Conservation (phyloP, 2,329 filamentous ascomycete genomes). For the Alternaria arbusti region DNA sequence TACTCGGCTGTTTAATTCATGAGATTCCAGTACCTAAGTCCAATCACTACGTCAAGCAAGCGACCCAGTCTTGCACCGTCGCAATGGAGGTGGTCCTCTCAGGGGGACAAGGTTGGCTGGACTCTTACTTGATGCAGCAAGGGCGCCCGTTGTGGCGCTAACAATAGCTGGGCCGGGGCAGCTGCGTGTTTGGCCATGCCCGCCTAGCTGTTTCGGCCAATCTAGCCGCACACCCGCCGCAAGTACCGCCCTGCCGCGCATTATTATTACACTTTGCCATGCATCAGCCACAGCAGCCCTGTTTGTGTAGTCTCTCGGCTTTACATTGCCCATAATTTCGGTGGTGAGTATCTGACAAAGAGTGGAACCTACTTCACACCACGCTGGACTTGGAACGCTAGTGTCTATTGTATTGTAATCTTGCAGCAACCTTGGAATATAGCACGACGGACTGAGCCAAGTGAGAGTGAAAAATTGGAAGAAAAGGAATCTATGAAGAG, state of each 20-base stretch:
- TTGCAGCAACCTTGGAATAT: not conserved
- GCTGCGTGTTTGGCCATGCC: not conserved
- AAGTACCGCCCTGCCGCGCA: not conserved
- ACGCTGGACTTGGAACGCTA: not conserved
- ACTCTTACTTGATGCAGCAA: conserved; percentile 6
- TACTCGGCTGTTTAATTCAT: conserved; percentile 23
- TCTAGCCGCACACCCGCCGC: not conserved
- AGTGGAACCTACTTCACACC: not conserved
- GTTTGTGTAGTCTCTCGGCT: not conserved
- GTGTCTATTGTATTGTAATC: not conserved
- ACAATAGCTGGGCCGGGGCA: conserved; percentile 5
- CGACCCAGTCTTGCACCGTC: conserved; percentile 1
- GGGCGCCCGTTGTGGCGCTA: conserved; percentile 12
- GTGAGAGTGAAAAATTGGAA: not conserved
- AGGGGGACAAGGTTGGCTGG: conserved; percentile 16
- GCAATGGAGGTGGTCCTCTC: conserved; percentile 10
- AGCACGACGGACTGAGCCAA: not conserved
- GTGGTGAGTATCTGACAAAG: not conserved
- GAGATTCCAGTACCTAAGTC: conserved; percentile 17
- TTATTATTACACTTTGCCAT: not conserved
- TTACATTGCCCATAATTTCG: not conserved
- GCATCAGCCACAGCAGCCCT: conserved; percentile 17
- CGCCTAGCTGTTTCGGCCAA: not conserved
- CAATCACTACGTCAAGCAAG: conserved; percentile 15
- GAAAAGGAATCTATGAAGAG: not conserved